These are phyloP conservation scores for Cyphellophora attinorum DNA, from an alignment of 2,329 filamentous ascomycete species.

Conservation along the genomic window DNA sequence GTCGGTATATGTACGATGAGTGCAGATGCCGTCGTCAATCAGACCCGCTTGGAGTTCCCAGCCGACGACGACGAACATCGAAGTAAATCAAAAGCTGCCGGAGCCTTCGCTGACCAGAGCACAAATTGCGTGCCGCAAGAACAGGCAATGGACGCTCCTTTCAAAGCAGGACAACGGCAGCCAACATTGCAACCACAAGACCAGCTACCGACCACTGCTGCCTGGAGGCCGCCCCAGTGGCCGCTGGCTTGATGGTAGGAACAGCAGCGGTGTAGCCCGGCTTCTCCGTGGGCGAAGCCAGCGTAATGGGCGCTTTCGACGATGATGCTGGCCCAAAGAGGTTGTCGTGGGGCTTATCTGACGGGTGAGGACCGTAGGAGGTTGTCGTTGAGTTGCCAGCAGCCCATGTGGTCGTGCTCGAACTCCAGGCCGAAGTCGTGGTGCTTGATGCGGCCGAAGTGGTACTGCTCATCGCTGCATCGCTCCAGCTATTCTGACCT, in stretches of 20 bases:
- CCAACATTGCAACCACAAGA: neutral
- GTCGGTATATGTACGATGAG: too few species aligned
- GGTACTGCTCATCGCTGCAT: neutral
- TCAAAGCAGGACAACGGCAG: neutral
- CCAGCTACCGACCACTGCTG: neutral
- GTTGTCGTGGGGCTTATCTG: neutral
- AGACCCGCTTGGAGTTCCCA: too few species aligned
- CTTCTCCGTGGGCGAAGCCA: too few species aligned
- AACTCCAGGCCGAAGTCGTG: neutral
- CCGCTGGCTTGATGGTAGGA: neutral
- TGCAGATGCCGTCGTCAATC: too few species aligned
- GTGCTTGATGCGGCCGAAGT: neutral
- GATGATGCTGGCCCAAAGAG: neutral
- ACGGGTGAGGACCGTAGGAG: neutral
- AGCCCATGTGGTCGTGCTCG: neutral
- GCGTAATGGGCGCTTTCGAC: neutral
- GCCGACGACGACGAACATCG: too few species aligned
- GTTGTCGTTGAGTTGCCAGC: neutral
- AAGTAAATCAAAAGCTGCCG: too few species aligned
- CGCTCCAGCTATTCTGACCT: neutral
- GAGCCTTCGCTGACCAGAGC: too few species aligned
- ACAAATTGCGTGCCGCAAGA: too few species aligned
- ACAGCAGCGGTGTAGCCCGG: neutral
- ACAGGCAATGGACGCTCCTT: too few species aligned
- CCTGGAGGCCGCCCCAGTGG: neutral